Base-by-base conservation (phyloP, 345 rosid genomes). In the Carallia brachiata region DNA sequence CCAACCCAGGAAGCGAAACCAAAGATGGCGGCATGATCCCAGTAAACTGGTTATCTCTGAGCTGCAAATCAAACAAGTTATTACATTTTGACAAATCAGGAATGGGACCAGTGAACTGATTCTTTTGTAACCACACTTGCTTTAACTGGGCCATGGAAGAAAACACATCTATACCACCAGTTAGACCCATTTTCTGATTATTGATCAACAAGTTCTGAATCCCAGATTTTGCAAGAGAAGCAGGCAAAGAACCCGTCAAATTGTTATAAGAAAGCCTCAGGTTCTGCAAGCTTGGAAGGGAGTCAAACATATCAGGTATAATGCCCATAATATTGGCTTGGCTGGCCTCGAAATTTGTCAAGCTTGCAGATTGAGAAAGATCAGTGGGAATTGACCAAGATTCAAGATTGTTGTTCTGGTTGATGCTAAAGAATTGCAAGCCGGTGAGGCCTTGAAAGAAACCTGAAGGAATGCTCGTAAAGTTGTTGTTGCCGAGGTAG, bases 181-280 rank as follows among this genome's bases (percentile, higher is more conserved):
- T 67, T 28, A 93, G 70, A 5, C 97, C 97, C 2, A 30, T 2
- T 0, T 7, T 2, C 71, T 93, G 97, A 68, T 91, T 77, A 70
- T 93, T 93, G 61, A 91, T 57, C 93, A 93, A 89, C 17, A 94
- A 66, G 70, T 67, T 72, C 77, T 74, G 85, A 73, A 94, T 75
- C 65, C 32, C 36, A 1, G 95, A 85, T 23, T 54, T 65, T 0
- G 71, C 87, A 3, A 94, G 71, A 17, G 97, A 87, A 0, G 77
- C 64, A 0, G 98, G 98, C 15, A 91, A 76, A 0, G 78, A 0
- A 0, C 98, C 97, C 7, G 84, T 89, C 61, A 94, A 77, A 62
- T 88, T 86, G 77, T 94, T 94, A 71, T 88, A 90, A 30, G 93
- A 84, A 15, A 94, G 67, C 12, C 90, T 82, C n/a, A 94, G 72